These are phyloP conservation scores for Ophiocordyceps camponoti-rufipedis DNA, from an alignment of 2,329 filamentous ascomycete genomes.

Conservation along the genomic window DNA sequence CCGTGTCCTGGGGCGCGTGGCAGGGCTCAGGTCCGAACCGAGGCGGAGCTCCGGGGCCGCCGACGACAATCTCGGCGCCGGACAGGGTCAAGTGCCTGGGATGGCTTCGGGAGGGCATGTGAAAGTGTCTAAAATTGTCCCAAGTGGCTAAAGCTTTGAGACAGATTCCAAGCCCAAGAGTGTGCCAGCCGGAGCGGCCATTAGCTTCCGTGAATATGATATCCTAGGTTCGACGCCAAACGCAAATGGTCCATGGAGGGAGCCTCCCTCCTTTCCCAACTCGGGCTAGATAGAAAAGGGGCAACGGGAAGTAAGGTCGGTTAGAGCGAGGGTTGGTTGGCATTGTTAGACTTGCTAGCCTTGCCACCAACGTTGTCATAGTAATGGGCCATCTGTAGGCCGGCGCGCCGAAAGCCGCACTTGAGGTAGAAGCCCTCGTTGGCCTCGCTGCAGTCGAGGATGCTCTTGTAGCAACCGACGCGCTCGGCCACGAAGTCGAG, in stretches of 20 bases:
- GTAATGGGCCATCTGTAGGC: conserved; percentile 94
- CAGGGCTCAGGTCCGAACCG: background rate
- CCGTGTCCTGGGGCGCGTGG: background rate
- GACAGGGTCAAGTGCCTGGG: background rate
- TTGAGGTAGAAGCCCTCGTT: conserved; percentile 98
- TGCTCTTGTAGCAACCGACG: conserved; percentile 92
- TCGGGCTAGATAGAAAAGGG: background rate
- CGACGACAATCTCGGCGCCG: background rate
- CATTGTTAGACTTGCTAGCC: conserved; percentile 28
- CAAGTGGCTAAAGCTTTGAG: too few species aligned
- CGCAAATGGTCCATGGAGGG: background rate
- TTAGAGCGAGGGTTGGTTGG: too few species aligned
- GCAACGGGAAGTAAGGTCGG: background rate
- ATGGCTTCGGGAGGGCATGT: background rate
- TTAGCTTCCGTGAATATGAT: background rate
- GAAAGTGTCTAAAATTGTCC: too few species aligned
- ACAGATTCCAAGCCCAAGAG: background rate
- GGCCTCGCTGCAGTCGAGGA: conserved; percentile 86
- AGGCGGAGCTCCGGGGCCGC: background rate
- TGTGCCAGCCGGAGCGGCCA: background rate
- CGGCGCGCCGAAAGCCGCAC: conserved; percentile 84
- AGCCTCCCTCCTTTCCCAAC: background rate
- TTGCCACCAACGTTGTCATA: conserved; percentile 39
- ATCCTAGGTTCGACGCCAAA: background rate
- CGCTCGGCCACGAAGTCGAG: conserved; percentile 75